Evolutionary conservation across 768 basidiomycete species (phyloP).

Genomic region (Tulasnella sp.): DNA sequence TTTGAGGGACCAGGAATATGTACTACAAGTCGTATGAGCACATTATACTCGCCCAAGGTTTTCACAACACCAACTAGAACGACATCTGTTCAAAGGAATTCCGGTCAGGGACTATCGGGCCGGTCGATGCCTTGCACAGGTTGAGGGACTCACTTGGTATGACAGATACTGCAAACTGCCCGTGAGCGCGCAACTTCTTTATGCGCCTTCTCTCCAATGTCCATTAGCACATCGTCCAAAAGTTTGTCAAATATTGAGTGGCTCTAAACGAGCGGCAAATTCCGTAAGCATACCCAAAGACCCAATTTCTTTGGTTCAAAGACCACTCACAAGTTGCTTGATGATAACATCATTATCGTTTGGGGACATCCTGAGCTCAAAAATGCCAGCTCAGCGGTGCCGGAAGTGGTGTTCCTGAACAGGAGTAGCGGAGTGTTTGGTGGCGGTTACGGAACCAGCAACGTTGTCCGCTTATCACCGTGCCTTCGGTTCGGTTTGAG

Average conservation of each 20-base stretch:
- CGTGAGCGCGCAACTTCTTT: conserved; percentile 16
- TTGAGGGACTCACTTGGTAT: conserved; percentile 14
- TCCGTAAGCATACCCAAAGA: not conserved
- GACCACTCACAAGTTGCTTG: not conserved
- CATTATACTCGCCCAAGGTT: not conserved
- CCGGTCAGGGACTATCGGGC: no score
- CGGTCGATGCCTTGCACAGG: not conserved
- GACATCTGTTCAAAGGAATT: conserved; percentile 11
- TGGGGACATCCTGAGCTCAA: not conserved
- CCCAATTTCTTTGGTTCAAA: not conserved
- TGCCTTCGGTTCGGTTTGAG: conserved; percentile 11
- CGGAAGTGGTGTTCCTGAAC: not conserved
- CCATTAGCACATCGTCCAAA: conserved; percentile 25
- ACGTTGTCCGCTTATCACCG: conserved; percentile 14
- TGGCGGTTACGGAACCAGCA: conserved; percentile 4
- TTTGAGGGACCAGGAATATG: not conserved
- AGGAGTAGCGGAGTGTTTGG: conserved; percentile 14
- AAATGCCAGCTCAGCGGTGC: not conserved
- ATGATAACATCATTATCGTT: not conserved
- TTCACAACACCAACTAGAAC: conserved; percentile 7
- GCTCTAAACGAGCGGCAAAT: conserved; percentile 2
- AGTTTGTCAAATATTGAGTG: conserved; percentile 19
- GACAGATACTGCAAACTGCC: conserved; percentile 24
- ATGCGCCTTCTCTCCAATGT: conserved; percentile 22
- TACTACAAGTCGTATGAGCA: not conserved